phyloP scores from a whole-genome alignment of 306 rosid species.

The Sophora flavescens region DNA sequence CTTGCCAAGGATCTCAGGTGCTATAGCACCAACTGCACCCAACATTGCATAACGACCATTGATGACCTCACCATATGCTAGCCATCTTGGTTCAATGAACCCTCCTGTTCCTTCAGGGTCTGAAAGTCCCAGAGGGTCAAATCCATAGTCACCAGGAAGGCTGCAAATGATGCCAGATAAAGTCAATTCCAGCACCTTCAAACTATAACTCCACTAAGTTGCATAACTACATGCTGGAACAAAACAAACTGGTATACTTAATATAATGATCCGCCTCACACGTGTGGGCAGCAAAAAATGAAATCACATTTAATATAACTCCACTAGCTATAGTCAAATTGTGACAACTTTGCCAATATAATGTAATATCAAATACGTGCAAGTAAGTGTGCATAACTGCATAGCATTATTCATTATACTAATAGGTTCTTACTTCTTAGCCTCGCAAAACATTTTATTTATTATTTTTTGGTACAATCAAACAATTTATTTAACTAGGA shows the following conservation, averaged over 20 bases:
- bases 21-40: constrained; percentile 86
- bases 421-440: not conserved
- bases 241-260: no score
- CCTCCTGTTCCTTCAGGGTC: constrained; percentile 99
- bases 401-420: no score
- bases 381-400: not conserved
- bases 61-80: constrained; percentile 92
- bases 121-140: constrained; percentile 95
- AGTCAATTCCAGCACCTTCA: constrained; percentile 37
- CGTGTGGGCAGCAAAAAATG: no score
- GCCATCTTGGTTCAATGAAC: constrained; percentile 93
- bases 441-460: not conserved
- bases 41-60: constrained; percentile 91
- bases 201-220: not conserved
- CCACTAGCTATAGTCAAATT: no score
- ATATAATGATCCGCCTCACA: no score
- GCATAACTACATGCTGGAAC: not conserved
- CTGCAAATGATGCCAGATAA: constrained; percentile 47
- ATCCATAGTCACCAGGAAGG: constrained; percentile 96
- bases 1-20: constrained; percentile 84
- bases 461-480: not conserved
- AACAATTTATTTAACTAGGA: not conserved
- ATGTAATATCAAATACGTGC: not conserved
- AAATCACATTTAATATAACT: no score
- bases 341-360: not conserved